These are phyloP conservation scores for Erysiphe pisi DNA, from an alignment of 2,329 filamentous ascomycete species.

Conservation along the genomic window DNA sequence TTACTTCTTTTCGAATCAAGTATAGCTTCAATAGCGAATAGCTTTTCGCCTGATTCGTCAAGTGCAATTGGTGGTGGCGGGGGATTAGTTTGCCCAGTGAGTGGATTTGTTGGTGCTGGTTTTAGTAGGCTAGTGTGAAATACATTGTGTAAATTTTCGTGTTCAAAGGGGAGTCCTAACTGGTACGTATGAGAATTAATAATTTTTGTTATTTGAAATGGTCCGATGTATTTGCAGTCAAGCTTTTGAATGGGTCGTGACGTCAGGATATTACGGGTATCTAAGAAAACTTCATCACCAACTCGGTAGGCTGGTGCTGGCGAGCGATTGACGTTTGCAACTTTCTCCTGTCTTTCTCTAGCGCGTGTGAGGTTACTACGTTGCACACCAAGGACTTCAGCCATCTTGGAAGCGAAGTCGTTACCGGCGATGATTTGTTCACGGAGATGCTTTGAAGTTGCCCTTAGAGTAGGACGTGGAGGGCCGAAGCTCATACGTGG, in stretches of 20 bases:
- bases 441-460: neutral
- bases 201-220: conserved; percentile 26
- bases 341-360: neutral
- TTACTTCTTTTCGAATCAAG: conserved; percentile 22
- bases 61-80: neutral
- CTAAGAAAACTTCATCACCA: conserved; percentile 21
- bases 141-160: neutral
- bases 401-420: conserved; percentile 27
- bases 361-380: neutral
- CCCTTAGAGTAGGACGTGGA: neutral
- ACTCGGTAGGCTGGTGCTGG: conserved; percentile 22
- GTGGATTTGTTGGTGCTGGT: neutral
- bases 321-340: conserved; percentile 16
- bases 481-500: conserved; percentile 28
- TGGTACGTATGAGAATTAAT: conserved; percentile 23
- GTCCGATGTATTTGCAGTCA: conserved; percentile 25
- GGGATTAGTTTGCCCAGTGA: conserved; percentile 4
- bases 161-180: neutral
- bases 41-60: conserved; percentile 19
- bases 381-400: neutral
- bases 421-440: neutral
- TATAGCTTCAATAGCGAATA: conserved; percentile 26
- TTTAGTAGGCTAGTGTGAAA: conserved; percentile 23
- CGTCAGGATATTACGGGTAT: conserved; percentile 26
- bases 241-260: conserved; percentile 16